Conservation (phyloP, 768 basidiomycete genomes). For the Pleurotus platypus region DNA sequence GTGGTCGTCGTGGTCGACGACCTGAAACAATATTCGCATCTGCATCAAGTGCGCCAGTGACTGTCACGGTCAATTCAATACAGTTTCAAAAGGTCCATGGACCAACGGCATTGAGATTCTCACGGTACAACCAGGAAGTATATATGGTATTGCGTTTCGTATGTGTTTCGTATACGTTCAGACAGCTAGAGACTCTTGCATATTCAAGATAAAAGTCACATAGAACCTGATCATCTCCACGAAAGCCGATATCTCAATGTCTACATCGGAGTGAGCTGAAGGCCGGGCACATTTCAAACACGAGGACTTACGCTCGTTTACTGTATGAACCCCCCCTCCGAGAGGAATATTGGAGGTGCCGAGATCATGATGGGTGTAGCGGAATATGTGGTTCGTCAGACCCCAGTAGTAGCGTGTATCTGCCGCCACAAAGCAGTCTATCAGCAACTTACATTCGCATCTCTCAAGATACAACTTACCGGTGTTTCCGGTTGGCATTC, state of each 20-base stretch:
- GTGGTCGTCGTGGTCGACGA: conserved; percentile 2
- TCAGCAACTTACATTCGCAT: too few species aligned
- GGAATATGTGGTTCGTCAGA: conserved; percentile 60
- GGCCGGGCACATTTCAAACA: not conserved
- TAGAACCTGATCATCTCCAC: conserved; percentile 68
- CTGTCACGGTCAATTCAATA: not conserved
- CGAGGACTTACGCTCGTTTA: conserved; percentile 58
- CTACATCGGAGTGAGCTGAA: conserved; percentile 26
- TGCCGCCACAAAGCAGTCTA: conserved; percentile 18
- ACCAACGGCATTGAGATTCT: not conserved
- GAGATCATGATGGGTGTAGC: conserved; percentile 51
- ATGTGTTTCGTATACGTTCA: not conserved
- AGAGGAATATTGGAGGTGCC: conserved; percentile 26
- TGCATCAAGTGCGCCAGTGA: not conserved
- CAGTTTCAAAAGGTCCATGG: not conserved
- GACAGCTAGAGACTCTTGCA: conserved; percentile 46
- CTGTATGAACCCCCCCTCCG: conserved; percentile 56
- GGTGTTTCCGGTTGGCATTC: conserved; percentile 59
- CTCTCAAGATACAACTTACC: conserved; percentile 26
- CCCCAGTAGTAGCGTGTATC: conserved; percentile 62
- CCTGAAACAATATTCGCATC: conserved; percentile 2
- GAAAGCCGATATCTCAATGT: conserved; percentile 43
- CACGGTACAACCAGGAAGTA: not conserved
- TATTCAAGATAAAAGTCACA: conserved; percentile 60
- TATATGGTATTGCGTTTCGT: not conserved